phyloP scores from a whole-genome alignment of 495 filamentous ascomycete species.

The Parathielavia appendiculata region DNA sequence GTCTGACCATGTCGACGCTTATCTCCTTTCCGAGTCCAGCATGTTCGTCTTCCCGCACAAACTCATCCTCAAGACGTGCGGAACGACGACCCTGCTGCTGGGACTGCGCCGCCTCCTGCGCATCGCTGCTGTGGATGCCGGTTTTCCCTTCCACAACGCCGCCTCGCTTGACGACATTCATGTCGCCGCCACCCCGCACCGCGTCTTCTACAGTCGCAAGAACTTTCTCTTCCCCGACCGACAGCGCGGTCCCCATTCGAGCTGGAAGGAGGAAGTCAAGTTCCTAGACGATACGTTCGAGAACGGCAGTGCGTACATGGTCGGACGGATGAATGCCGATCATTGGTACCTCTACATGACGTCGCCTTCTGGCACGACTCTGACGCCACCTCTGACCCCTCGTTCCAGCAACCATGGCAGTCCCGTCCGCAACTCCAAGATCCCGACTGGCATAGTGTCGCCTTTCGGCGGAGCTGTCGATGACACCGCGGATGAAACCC shows the following conservation, averaged over 20 bases:
- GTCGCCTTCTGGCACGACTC: conserved; percentile 62
- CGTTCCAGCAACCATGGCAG: conserved; percentile 23
- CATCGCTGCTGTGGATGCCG: conserved; percentile 80
- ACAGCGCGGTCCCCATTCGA: conserved; percentile 89
- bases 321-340: conserved; percentile 99
- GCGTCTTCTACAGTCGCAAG: conserved; percentile 98
- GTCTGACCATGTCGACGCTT: conserved; percentile 95
- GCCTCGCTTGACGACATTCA: conserved; percentile 50
- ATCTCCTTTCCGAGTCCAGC: conserved; percentile 96
- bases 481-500: conserved; percentile 69
- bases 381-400: conserved; percentile 84
- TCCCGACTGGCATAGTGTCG: conserved; percentile 64
- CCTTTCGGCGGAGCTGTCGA: conserved; percentile 43
- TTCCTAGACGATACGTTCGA: conserved; percentile 85
- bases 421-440: conserved; percentile 37
- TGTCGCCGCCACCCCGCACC: conserved; percentile 78
- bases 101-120: conserved; percentile 85
- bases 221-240: conserved; percentile 96
- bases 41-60: conserved; percentile 99
- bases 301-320: conserved; percentile 97
- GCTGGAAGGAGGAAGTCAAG: conserved; percentile 94
- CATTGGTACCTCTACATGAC: conserved; percentile 99
- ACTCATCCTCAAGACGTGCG: conserved; percentile 97
- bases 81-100: conserved; percentile 88
- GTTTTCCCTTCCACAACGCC: conserved; percentile 64